phyloP scores from a whole-genome alignment of 73 alveolate species.

The Tetrahymena borealis region DNA sequence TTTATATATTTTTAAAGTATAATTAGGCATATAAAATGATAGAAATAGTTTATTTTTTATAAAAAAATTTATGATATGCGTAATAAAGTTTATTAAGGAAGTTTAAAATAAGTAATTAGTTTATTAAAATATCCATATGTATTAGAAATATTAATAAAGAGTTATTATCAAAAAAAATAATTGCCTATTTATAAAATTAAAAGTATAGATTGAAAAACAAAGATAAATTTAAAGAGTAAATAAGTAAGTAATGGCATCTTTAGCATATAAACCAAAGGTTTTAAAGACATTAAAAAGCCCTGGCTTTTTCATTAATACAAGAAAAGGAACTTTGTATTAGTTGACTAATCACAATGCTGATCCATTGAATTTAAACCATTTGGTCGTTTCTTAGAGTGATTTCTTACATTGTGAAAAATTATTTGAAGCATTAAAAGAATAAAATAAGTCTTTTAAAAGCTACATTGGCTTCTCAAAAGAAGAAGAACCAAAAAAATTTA shows the following conservation, averaged over 20 bases:
- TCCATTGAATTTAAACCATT: background rate
- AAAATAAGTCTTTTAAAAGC: background rate
- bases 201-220: background rate
- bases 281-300: background rate
- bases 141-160: too few relatives aligned
- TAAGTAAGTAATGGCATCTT: background rate
- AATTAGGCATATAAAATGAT: too few relatives aligned
- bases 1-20: too few relatives aligned
- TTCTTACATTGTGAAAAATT: background rate
- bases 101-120: too few relatives aligned
- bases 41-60: too few relatives aligned
- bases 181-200: too few relatives aligned
- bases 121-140: too few relatives aligned
- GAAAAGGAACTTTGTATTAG: background rate
- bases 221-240: background rate
- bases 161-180: too few relatives aligned
- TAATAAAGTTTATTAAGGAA: too few relatives aligned
- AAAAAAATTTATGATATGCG: too few relatives aligned
- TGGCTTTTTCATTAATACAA: background rate
- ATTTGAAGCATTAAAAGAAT: background rate
- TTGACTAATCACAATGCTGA: background rate
- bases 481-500: background rate
- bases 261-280: background rate
- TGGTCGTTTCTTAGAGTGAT: background rate
- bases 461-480: background rate